A percentile compares a stretch with the other conserved stretches of the same genome.
Conservation (phyloP, 2,329 filamentous ascomycete genomes). For the Coniochaeta pulveracea region DNA sequence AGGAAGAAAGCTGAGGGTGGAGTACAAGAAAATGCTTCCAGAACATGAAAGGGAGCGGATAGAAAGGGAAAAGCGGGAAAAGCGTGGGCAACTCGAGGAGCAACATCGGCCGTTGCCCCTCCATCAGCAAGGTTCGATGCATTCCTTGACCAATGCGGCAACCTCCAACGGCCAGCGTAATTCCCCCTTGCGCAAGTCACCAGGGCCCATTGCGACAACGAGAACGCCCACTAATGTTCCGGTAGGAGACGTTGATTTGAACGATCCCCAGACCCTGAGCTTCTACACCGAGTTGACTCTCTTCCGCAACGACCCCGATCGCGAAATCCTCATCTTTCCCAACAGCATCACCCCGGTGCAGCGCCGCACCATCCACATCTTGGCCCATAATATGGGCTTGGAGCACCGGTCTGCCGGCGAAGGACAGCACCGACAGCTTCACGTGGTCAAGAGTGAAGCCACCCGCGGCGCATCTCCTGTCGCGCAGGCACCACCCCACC, state of each 20-base stretch:
- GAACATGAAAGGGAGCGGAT: constrained; percentile 90
- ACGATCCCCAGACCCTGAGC: constrained; percentile 75
- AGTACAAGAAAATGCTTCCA: constrained; percentile 99
- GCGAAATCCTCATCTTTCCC: constrained; percentile 78
- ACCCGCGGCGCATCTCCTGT: constrained; percentile 23
- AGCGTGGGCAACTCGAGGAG: constrained; percentile 90
- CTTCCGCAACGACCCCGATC: constrained; percentile 61
- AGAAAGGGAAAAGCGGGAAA: constrained; percentile 92
- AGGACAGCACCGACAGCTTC: constrained; percentile 79
- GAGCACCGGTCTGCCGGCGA: constrained; percentile 84
- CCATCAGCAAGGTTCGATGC: constrained; percentile 78
- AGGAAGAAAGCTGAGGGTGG: constrained; percentile 85
- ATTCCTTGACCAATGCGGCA: constrained; percentile 62
- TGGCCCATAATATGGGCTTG: constrained; percentile 90
- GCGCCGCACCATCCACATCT: constrained; percentile 81
- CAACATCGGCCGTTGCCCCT: constrained; percentile 75
- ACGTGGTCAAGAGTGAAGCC: constrained; percentile 61
- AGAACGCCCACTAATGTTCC: constrained; percentile 4
- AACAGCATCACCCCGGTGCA: constrained; percentile 70
- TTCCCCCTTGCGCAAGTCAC: constrained; percentile 33
- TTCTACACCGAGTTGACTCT: constrained; percentile 86
- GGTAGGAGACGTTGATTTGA: constrained; percentile 55
- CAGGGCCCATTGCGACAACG: constrained; percentile 15
- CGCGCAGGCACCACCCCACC: constrained; percentile 32
- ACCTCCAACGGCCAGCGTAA: constrained; percentile 22